A percentile compares a stretch with the other conserved stretches of the same genome.
Conservation (phyloP, 306 rosid genomes). For the Quercus agrifolia region DNA sequence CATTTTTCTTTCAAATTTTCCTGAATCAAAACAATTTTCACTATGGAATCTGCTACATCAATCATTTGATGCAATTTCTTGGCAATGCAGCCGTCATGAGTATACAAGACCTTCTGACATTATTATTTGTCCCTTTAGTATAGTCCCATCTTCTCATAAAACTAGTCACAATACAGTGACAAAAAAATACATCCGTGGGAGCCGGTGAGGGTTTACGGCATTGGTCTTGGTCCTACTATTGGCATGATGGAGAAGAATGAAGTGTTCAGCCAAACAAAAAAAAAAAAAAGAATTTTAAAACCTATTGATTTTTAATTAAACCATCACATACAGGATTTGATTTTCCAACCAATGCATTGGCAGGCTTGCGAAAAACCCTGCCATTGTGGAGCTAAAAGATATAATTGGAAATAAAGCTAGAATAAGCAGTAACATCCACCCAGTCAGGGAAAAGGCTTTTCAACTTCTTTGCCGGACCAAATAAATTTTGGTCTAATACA, state of each 20-base stretch:
- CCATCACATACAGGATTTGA: constrained; percentile 21
- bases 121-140: no score
- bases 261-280: not conserved
- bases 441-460: constrained; percentile 78
- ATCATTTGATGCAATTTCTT: no score
- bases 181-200: no score
- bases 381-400: constrained; percentile 23
- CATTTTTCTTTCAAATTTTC: no score
- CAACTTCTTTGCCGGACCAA: constrained; percentile 59
- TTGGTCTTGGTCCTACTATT: not conserved
- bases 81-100: no score
- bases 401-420: constrained; percentile 74
- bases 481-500: constrained; percentile 78
- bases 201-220: not conserved
- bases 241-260: not conserved
- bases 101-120: no score
- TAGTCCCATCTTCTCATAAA: no score
- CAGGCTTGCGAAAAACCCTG: not conserved
- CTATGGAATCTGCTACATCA: no score
- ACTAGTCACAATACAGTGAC: no score
- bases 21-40: no score
- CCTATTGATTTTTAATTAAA: not conserved
- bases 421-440: constrained; percentile 74
- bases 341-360: not conserved
- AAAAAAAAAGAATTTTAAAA: not conserved